Conservation (phyloP, 495 filamentous ascomycete genomes). For the Cercophora scortea region DNA sequence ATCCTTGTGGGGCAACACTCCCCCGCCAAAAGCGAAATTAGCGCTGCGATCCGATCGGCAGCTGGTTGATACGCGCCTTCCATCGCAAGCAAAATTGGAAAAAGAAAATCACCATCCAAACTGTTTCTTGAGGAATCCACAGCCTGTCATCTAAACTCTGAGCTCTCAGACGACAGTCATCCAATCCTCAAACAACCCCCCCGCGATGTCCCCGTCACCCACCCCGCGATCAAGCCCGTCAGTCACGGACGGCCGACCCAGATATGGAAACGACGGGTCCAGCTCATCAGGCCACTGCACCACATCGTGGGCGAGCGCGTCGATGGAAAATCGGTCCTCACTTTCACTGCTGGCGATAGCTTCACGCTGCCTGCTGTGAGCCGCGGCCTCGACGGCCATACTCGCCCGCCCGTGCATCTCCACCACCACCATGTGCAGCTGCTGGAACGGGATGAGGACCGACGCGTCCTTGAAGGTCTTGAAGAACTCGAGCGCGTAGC, state of each 20-base stretch:
- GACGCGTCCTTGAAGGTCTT: slow-evolving; percentile 13
- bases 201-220: not conserved
- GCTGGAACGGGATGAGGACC: slow-evolving; percentile 9
- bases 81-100: no score
- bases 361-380: not conserved
- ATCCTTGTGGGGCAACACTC: not conserved
- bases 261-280: not conserved
- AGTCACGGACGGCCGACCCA: not conserved
- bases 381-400: slow-evolving; percentile 6
- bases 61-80: not conserved
- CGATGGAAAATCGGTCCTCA: not conserved
- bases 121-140: not conserved
- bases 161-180: not conserved
- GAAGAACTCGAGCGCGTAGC: slow-evolving; percentile 8
- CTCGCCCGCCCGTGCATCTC: slow-evolving; percentile 11
- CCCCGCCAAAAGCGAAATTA: not conserved
- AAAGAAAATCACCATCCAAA: not conserved
- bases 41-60: not conserved
- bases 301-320: not conserved
- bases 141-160: not conserved
- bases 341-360: no score
- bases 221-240: not conserved
- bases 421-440: slow-evolving; percentile 11
- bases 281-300: not conserved
- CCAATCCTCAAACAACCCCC: not conserved